Evolutionary conservation across 495 filamentous ascomycete species (phyloP), one percentile per base, ranked within the genome.

Genomic region (Patellaria atrata): DNA sequence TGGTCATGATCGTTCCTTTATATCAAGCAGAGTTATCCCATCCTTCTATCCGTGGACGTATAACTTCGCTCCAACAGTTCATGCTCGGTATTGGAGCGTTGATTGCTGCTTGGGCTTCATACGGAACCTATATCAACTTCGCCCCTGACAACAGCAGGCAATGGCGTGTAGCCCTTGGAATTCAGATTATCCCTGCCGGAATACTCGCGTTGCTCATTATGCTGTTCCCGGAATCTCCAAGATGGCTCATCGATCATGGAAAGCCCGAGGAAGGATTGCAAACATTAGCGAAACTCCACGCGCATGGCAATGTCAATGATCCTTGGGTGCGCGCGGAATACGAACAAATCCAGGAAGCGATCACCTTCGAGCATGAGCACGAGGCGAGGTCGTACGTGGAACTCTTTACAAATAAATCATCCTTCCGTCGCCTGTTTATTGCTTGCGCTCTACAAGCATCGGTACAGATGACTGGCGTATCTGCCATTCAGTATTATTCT

Each of bases 391-490:
- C 70, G 5, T 80, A 79, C 47, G 16, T 51, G 2, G 77, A 81
- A 42, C 61, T 82, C 1, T 77, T 82, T 50, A 71, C 53, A 4
- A 68, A 70, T 38, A 65, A 61, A 17, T 70, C 72, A 2, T 72
- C 68, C 2, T 80, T 80, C 60, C 70, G 77, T 12, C 68, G 77
- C 10, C 55, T 82, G 7, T 73, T 81, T 51, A 61, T 82, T 11
- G 75, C 73, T 35, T 71, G 67, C 45, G 59, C 77, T 0, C 52
- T 82, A 12, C 77, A 81, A 51, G 75, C 73, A 4, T 72, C 70
- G 1, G 64, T 71, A 11, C 77, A 82, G 45, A 75, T 81, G 75
- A 81, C 77, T 0, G 77, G 77, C 40, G 75, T 79, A 3, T 72
- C 67, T 3, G 76, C 76, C 0, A 79, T 81, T 46, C 75, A 82